A percentile compares a stretch with the other conserved stretches of the same genome.
These are phyloP conservation scores for Boletellus sp. DNA, from an alignment of 768 basidiomycete genomes.

Conservation along the genomic window DNA sequence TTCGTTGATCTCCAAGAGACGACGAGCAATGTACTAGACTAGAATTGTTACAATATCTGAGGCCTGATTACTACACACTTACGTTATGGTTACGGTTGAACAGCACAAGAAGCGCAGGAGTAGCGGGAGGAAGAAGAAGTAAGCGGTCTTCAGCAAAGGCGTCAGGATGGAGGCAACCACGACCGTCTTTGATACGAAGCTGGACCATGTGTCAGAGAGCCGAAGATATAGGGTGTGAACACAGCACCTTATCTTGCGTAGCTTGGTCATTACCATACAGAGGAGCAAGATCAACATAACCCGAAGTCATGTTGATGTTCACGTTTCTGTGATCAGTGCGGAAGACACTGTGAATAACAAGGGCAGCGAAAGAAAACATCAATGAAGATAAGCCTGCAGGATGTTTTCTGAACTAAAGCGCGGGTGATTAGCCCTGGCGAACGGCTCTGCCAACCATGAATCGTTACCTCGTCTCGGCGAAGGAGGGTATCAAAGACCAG, in stretches of 20 bases:
- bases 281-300: slow-evolving; percentile 82
- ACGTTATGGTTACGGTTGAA: slow-evolving; percentile 91
- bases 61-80: slow-evolving; percentile 19
- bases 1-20: slow-evolving; percentile 79
- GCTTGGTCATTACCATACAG: slow-evolving; percentile 73
- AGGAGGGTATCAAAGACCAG: slow-evolving; percentile 79
- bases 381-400: slow-evolving; percentile 75
- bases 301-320: slow-evolving; percentile 78
- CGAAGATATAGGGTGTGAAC: background rate
- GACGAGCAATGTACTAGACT: slow-evolving; percentile 70
- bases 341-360: slow-evolving; percentile 87
- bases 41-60: background rate
- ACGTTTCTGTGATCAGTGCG: slow-evolving; percentile 67
- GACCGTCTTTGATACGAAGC: slow-evolving; percentile 50
- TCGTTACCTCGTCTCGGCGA: slow-evolving; percentile 59
- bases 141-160: slow-evolving; percentile 77
- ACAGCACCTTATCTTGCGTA: slow-evolving; percentile 53
- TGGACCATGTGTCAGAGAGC: slow-evolving; percentile 2
- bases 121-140: slow-evolving; percentile 73
- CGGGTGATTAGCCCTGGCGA: background rate
- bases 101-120: slow-evolving; percentile 72
- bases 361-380: slow-evolving; percentile 80
- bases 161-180: slow-evolving; percentile 65
- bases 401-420: slow-evolving; percentile 61
- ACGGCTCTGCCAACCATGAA: background rate